These are phyloP conservation scores for Talaromyces ruber DNA, from an alignment of 495 filamentous ascomycete species.

Conservation along the genomic window DNA sequence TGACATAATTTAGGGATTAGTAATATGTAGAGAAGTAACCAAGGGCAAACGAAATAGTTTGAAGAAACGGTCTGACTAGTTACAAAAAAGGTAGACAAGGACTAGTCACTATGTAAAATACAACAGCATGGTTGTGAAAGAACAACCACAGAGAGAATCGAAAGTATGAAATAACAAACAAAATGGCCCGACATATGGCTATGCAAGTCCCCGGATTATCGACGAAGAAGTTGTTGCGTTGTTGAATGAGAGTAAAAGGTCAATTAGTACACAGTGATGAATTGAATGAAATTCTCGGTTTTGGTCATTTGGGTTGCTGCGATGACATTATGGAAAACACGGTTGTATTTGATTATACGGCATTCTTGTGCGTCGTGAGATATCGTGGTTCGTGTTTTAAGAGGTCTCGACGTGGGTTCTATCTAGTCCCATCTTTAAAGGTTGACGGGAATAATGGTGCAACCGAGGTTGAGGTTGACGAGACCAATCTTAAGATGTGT, in stretches of 20 bases:
- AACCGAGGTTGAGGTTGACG: constrained; percentile 7
- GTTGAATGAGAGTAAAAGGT: neutral
- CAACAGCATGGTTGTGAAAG: neutral
- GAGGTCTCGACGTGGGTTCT: neutral
- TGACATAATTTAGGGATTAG: too few species aligned
- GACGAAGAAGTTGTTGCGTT: neutral
- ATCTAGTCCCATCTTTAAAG: neutral
- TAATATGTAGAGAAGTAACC: neutral
- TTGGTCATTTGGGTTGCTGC: neutral
- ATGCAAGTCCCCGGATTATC: neutral
- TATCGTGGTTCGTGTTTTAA: neutral
- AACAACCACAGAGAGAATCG: neutral
- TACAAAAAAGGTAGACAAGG: neutral
- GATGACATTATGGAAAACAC: neutral
- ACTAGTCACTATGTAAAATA: neutral
- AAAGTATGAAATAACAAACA: neutral
- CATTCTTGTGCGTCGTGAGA: neutral
- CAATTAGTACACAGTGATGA: neutral
- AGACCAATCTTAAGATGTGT: neutral
- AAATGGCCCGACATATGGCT: neutral
- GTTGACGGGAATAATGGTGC: constrained; percentile 6
- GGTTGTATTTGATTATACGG: neutral
- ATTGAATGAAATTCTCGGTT: neutral
- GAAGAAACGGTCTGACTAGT: neutral
- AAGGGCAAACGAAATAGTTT: neutral